Base-by-base conservation (phyloP, 768 basidiomycete genomes). In the Cubamyces lactineus region DNA sequence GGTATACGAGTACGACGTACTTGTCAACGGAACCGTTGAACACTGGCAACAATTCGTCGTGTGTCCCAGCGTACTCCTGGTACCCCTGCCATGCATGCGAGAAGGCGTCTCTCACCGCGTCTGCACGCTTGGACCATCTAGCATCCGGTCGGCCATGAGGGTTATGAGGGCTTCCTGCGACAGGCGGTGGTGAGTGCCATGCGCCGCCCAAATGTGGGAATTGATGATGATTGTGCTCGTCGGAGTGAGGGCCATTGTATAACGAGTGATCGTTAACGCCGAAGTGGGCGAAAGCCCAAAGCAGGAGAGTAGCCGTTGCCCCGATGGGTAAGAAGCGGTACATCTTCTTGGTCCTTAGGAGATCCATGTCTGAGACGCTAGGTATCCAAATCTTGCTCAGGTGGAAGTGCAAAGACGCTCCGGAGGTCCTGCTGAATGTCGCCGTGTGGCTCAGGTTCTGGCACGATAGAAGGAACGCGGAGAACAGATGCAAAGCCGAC, bases 51-150 rank as follows among this genome's bases (percentile, higher is more conserved):
- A 91, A 72, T 67, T 92, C 89, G 53, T 91, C 89, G 46, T 81
- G 77, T 1, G 84, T 82, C 0, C 80, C 79, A 1, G 89, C 89
- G 63, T 83, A 78, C 16, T 71, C 68, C 63, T 85, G 80, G 65
- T 92, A 91, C 15, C 83, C 85, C 39, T 77, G 75, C 65, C 90
- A 91, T 0, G 89, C 88, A 70, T 88, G 86, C 52, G 78, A 40
- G 70, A 89, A 91, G 0, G 89, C 86, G 2, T 73, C 61, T 67
- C 80, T 84, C n/a, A 91, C 88, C 51, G 80, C 77, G 5, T 75
- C 71, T 0, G 88, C 86, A 40, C 85, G 76, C 26, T 74, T 71
- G 13, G 76, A 73, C 87, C 89, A 90, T 7, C 75, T 70, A 5
- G 74, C 65, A 1, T 76, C 19, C 17, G 34, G 46, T 11, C 23